Evolutionary conservation across 75 land plant genomes (phyloP).

Genomic region (Ceratopteris richardii): DNA sequence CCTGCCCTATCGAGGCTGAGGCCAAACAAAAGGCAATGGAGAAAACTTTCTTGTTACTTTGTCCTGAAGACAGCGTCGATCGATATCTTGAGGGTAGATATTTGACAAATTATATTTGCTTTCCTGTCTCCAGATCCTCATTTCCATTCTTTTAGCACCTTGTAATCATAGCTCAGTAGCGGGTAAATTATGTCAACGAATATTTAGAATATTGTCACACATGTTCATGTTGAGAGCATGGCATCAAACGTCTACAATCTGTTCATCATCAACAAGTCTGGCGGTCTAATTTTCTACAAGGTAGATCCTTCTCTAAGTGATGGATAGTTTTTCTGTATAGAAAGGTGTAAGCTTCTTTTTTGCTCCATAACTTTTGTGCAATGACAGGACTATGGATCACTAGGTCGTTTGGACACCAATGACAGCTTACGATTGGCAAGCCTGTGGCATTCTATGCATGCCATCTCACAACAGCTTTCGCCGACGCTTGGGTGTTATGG

Average conservation of each 20-base stretch:
- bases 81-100: too few relatives aligned
- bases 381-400: constrained; percentile 81
- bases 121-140: too few relatives aligned
- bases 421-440: constrained; percentile 87
- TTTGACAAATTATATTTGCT: too few relatives aligned
- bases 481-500: constrained; percentile 73
- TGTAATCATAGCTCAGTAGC: too few relatives aligned
- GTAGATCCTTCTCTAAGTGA: constrained; percentile 19
- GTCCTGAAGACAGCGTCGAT: too few relatives aligned
- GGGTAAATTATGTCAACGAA: too few relatives aligned
- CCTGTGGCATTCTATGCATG: constrained; percentile 99
- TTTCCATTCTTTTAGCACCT: too few relatives aligned
- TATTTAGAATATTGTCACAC: too few relatives aligned
- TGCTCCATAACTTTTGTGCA: background rate
- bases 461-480: constrained; percentile 93
- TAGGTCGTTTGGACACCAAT: constrained; percentile 88
- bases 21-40: too few relatives aligned
- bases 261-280: constrained; percentile 94
- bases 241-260: constrained; percentile 83
- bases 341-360: background rate
- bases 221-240: too few relatives aligned
- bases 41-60: too few relatives aligned
- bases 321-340: background rate
- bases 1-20: too few relatives aligned
- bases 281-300: constrained; percentile 93